phyloP scores from a whole-genome alignment of 257 asterid species.

The Catharanthus roseus region DNA sequence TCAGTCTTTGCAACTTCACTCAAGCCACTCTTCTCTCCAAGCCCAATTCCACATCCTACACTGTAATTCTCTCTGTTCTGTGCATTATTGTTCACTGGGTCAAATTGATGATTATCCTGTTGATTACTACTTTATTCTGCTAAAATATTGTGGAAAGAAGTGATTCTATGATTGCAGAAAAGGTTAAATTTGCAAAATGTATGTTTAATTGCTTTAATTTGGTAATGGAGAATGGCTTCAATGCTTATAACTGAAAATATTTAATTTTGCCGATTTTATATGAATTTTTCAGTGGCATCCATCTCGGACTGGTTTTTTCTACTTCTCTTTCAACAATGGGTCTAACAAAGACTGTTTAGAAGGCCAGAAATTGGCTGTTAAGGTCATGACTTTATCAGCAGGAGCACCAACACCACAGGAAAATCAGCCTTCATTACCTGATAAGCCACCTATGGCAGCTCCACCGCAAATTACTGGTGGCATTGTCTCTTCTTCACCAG shows the following conservation, averaged over 20 bases:
- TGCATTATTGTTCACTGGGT: background rate
- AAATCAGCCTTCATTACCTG: constrained; percentile 24
- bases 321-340: constrained; percentile 84
- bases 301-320: constrained; percentile 71
- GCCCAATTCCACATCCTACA: constrained; percentile 60
- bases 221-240: background rate
- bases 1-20: constrained; percentile 66
- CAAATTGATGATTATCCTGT: constrained; percentile 3
- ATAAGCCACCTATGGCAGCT: constrained; percentile 22
- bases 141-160: background rate
- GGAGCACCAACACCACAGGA: constrained; percentile 19
- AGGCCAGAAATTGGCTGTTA: constrained; percentile 65
- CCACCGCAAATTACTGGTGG: constrained; percentile 67
- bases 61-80: constrained; percentile 33
- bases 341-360: constrained; percentile 47
- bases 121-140: background rate
- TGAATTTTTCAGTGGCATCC: constrained; percentile 69
- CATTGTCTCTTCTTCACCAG: constrained; percentile 69
- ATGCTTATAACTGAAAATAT: background rate
- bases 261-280: background rate
- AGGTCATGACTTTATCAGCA: constrained; percentile 33
- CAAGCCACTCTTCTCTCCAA: constrained; percentile 76
- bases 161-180: background rate
- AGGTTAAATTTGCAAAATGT: background rate
- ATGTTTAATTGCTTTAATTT: background rate